Base-by-base conservation (phyloP, 176 grass and related monocot genomes). In the Hyparrhenia diplandra region DNA sequence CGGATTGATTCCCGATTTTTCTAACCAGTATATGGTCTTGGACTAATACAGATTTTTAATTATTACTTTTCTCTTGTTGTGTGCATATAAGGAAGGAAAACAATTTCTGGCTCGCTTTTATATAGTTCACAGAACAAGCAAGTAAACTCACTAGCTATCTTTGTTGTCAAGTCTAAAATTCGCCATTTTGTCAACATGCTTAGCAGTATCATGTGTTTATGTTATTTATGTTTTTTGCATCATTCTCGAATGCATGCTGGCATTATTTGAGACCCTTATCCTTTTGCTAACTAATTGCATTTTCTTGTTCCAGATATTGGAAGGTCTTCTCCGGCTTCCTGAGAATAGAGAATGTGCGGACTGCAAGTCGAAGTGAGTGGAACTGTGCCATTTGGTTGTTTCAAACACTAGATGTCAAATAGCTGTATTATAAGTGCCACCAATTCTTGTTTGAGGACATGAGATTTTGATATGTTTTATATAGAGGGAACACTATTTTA, bases 261-360 rank as follows among this genome's bases (percentile, higher is more conserved):
- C 64, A 36, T 31, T 58, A 28, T 73, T 57, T 21, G 25, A 25
- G 31, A 45, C 55, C 13, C 10, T 11, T 58, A 24, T 59, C 29
- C 83, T 17, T 9, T 13, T 36, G 59, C 5, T 36, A 37, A 45
- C 24, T 4, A 17, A 21, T 35, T 13, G 24, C 10, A 52, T 71
- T 52, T 11, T 45, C 30, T 69, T 21, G 8, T 62, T 88, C 18
- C 86, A 97, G 95, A 89, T 97, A 82, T 81, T 97, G 77, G 95
- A 97, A 83, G 73, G 86, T 37, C 85, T 97, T 73, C 84, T 97
- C 31, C 82, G 85, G 80, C 82, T 92, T 27, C 92, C 92, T 6
- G 92, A 97, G 76, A 97, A 97, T 71, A 90, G 80, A 88, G 95
- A 97, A 92, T 94, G 95, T 27, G 92, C 95, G 37, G 95, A 97